Evolutionary conservation across 2,329 filamentous ascomycete species (phyloP).

Genomic region (Tolypocladium tropicale): DNA sequence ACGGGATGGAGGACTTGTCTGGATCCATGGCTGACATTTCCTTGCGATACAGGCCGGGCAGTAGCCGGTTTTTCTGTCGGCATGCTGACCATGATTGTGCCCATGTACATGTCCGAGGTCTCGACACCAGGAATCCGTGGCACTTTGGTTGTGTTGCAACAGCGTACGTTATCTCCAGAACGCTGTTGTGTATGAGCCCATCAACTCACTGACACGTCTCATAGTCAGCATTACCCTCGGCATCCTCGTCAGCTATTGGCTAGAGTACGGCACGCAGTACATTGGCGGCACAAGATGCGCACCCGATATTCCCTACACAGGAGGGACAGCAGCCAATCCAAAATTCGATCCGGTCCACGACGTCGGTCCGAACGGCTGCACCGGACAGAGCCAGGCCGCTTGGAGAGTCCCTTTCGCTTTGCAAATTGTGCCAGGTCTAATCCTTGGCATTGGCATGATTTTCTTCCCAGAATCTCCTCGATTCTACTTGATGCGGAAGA

Average conservation of each 20-base stretch:
- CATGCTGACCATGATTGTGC: slow-evolving; percentile 27
- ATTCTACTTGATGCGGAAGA: slow-evolving; percentile 19
- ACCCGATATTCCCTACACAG: slow-evolving; percentile 34
- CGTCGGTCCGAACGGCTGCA: slow-evolving; percentile 28
- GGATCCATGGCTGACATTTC: background rate
- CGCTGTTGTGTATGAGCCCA: background rate
- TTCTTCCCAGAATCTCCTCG: slow-evolving; percentile 34
- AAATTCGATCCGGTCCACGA: slow-evolving; percentile 32
- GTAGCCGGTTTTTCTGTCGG: slow-evolving; percentile 34
- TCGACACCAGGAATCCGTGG: slow-evolving; percentile 38
- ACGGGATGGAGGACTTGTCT: too few relatives aligned
- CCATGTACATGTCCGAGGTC: slow-evolving; percentile 36
- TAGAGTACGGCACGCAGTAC: slow-evolving; percentile 29
- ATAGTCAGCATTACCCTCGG: slow-evolving; percentile 27
- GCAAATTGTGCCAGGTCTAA: slow-evolving; percentile 44
- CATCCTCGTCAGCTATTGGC: slow-evolving; percentile 32
- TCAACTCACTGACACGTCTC: background rate
- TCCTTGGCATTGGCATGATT: slow-evolving; percentile 44
- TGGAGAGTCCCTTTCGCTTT: slow-evolving; percentile 39
- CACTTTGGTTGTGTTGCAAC: slow-evolving; percentile 33
- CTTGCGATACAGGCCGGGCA: slow-evolving; percentile 15
- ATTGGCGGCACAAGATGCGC: slow-evolving; percentile 35
- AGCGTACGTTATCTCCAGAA: slow-evolving; percentile 8
- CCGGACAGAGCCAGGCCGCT: slow-evolving; percentile 29
- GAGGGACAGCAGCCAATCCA: slow-evolving; percentile 23